These are phyloP conservation scores for Phallus indusiatus DNA, from an alignment of 768 basidiomycete genomes.

Conservation along the genomic window DNA sequence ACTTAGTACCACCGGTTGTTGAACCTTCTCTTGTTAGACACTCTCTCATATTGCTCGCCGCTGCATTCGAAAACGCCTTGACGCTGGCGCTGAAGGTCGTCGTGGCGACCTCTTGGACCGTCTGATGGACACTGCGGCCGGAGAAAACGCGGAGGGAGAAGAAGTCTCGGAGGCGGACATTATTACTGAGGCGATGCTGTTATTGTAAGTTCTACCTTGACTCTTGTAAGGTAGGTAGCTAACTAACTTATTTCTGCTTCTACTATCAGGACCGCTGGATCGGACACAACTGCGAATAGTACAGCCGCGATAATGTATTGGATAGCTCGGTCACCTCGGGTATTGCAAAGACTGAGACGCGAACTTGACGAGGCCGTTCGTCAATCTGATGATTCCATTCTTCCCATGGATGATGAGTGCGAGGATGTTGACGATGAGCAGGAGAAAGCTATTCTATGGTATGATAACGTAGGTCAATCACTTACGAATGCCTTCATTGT, in stretches of 20 bases:
- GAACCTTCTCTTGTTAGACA: not conserved
- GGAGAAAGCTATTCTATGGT: not conserved
- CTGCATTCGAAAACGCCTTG: not conserved
- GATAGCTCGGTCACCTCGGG: slow-evolving; percentile 5
- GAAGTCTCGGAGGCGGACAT: slow-evolving; percentile 1
- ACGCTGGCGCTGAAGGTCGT: not conserved
- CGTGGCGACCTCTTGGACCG: slow-evolving; percentile 1
- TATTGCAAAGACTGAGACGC: slow-evolving; percentile 1
- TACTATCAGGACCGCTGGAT: slow-evolving; percentile 23
- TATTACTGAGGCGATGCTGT: slow-evolving; percentile 5
- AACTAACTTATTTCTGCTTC: no score
- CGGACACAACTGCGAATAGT: slow-evolving; percentile 27
- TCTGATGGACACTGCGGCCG: not conserved
- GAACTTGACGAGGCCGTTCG: slow-evolving; percentile 10
- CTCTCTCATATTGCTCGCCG: slow-evolving; percentile 1
- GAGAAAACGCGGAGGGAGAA: not conserved
- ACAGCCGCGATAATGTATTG: slow-evolving; percentile 18
- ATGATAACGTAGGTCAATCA: not conserved
- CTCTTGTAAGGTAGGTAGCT: no score
- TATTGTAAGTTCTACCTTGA: slow-evolving; percentile 1
- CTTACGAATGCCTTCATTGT: not conserved
- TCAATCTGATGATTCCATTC: not conserved
- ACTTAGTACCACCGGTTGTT: not conserved
- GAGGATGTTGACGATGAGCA: not conserved
- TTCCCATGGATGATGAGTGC: not conserved